These are phyloP conservation scores for Pseudonitzschia delicatissima DNA, from an alignment of 108 stramenopile genomes.

Conservation along the genomic window DNA sequence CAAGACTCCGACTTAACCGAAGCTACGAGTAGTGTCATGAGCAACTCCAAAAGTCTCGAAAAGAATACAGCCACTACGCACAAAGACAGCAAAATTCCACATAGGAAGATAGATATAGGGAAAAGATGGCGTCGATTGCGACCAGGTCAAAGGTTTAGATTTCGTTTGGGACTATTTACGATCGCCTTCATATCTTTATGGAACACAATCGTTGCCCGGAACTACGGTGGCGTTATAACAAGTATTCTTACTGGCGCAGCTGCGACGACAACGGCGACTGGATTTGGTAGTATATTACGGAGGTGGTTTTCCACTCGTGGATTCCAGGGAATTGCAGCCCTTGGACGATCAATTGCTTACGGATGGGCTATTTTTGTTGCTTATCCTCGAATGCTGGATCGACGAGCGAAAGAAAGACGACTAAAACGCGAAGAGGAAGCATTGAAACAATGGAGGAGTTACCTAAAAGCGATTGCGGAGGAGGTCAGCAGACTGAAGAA, in stretches of 20 bases:
- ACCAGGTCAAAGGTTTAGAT: slow-evolving; percentile 5
- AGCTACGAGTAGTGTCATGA: too few species aligned
- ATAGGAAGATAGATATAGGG: not conserved
- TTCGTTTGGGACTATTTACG: slow-evolving; percentile 3
- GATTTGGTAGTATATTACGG: not conserved
- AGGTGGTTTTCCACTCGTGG: slow-evolving; percentile 9
- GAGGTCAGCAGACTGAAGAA: slow-evolving; percentile 6
- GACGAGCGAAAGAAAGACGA: slow-evolving; percentile 2
- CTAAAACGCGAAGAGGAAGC: not conserved
- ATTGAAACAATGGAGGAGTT: not conserved
- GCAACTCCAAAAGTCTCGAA: too few species aligned
- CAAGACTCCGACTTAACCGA: too few species aligned
- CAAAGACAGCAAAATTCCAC: too few species aligned
- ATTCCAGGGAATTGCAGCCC: slow-evolving; percentile 16
- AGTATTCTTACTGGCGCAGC: not conserved
- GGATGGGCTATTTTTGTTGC: slow-evolving; percentile 8
- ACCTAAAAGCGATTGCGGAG: not conserved
- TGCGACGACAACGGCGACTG: not conserved
- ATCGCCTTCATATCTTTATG: not conserved
- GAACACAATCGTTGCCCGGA: not conserved
- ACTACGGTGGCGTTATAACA: not conserved
- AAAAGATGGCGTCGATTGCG: not conserved
- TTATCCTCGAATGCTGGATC: slow-evolving; percentile 14
- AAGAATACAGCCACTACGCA: too few species aligned
- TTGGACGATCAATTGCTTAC: slow-evolving; percentile 8